Evolutionary conservation across 2,329 filamentous ascomycete genomes (phyloP), one percentile per base, ranked within the genome.

Genomic region (Epichloe coenophiala): DNA sequence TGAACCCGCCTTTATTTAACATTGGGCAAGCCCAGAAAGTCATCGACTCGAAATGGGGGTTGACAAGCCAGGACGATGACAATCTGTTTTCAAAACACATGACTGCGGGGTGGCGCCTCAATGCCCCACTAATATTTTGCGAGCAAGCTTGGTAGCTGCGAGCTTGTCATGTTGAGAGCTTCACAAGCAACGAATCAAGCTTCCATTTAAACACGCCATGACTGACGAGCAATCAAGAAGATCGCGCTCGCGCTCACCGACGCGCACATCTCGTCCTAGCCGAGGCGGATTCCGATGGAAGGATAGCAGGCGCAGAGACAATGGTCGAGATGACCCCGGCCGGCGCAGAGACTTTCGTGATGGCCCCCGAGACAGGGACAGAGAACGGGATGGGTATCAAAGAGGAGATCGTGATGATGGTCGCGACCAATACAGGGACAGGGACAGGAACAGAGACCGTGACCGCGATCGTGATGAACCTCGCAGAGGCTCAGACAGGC

Each of bases 271-370:
- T 8, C 60, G 56, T 35, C 52, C 56, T 36, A 60, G 55, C 45
- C 72, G 54, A 21, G 51, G 75, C 4, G 76, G 77, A 9, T 78
- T 82, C 57, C 73, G 73, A 56, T 81, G 75, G 71, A 83, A 82
- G 58, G 76, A 78, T 49, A 75, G 71, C 47, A 72, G 73, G 58
- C 70, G 74, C 48, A 68, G 73, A 54, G 63, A 62, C 6, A 64
- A 67, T 38, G 68, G 72, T 17, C 63, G 66, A 44, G 60, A 62
- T 44, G 57, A 63, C 17, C 48, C 53, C 42, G 58, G 71, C 52
- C 55, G 57, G 15, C 66, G 67, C 51, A 67, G 76, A 55, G 74
- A 78, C 45, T 71, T 71, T 51, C 68, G 69, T 19, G 69, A 68
- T 23, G 64, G 69, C 41, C 70, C 70, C n/a, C 68, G 63, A 54